phyloP scores from a whole-genome alignment of 495 filamentous ascomycete species.

The Cetradonia linearis region DNA sequence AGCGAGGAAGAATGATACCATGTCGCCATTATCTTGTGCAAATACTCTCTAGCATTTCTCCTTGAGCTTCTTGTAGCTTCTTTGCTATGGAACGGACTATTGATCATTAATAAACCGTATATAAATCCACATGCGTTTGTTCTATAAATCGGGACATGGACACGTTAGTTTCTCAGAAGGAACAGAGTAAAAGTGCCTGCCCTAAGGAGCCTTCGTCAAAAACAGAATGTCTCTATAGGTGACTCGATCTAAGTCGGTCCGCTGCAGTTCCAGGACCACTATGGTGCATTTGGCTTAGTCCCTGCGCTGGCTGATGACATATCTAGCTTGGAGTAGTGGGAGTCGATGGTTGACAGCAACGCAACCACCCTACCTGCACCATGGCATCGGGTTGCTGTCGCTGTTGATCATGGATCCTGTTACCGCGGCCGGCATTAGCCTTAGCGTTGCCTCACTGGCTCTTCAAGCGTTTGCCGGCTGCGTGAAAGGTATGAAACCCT shows the following conservation, averaged over 20 bases:
- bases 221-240: not conserved
- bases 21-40: not conserved
- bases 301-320: not conserved
- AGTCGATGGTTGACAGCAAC: not conserved
- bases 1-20: not conserved
- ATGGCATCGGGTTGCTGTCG: not conserved
- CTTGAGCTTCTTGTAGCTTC: not conserved
- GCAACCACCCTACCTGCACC: not conserved
- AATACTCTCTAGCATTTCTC: not conserved
- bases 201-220: not conserved
- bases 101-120: not conserved
- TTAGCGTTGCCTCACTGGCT: constrained; percentile 18
- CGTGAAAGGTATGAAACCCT: constrained; percentile 15
- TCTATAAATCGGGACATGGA: not conserved
- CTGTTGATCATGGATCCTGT: constrained; percentile 19
- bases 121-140: not conserved
- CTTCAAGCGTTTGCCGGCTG: constrained; percentile 20
- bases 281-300: constrained; percentile 5
- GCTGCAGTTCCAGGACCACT: not conserved
- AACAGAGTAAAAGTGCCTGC: not conserved
- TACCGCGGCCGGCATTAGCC: constrained; percentile 16
- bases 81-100: not conserved
- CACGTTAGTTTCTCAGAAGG: not conserved
- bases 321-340: not conserved
- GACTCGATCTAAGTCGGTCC: not conserved